phyloP scores from a whole-genome alignment of 805 yeast genomes.

The Ogataea henricii region DNA sequence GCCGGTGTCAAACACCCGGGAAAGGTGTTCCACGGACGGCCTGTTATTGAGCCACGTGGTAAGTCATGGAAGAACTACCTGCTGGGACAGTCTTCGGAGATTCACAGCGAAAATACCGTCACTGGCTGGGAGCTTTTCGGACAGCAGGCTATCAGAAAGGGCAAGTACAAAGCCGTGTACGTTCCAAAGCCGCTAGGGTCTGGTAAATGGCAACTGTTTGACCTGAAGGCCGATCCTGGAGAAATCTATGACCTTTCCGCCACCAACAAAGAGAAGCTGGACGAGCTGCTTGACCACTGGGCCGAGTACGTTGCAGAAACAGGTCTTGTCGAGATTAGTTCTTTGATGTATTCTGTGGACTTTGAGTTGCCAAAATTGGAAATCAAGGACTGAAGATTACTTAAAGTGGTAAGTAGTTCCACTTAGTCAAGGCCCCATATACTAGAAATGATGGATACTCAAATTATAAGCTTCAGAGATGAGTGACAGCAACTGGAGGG shows the following conservation, averaged over 20 bases:
- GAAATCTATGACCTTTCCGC: constrained; percentile 49
- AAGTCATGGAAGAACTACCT: constrained; percentile 46
- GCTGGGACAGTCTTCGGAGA: constrained; percentile 27
- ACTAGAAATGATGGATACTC: too few relatives aligned
- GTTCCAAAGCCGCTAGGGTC: constrained; percentile 53
- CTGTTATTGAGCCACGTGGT: constrained; percentile 48
- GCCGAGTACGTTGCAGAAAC: constrained; percentile 53
- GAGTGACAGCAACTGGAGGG: too few relatives aligned
- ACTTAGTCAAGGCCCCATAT: not conserved
- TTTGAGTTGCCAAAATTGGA: not conserved
- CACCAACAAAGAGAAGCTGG: constrained; percentile 38
- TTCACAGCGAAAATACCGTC: constrained; percentile 45
- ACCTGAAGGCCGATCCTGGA: constrained; percentile 44
- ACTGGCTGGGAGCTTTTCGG: constrained; percentile 62
- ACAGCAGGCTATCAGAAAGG: constrained; percentile 56
- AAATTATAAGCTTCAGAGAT: too few relatives aligned
- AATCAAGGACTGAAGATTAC: constrained; percentile 1
- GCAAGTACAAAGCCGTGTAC: constrained; percentile 48
- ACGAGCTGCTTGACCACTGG: constrained; percentile 50
- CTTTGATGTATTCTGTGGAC: constrained; percentile 2
- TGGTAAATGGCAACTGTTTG: constrained; percentile 51
- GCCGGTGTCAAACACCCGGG: constrained; percentile 50
- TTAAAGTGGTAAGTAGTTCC: too few relatives aligned
- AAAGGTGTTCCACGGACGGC: constrained; percentile 40
- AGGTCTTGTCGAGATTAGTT: constrained; percentile 41